Evolutionary conservation across 2,329 filamentous ascomycete genomes (phyloP).

Genomic region (Elsinoe perseae): DNA sequence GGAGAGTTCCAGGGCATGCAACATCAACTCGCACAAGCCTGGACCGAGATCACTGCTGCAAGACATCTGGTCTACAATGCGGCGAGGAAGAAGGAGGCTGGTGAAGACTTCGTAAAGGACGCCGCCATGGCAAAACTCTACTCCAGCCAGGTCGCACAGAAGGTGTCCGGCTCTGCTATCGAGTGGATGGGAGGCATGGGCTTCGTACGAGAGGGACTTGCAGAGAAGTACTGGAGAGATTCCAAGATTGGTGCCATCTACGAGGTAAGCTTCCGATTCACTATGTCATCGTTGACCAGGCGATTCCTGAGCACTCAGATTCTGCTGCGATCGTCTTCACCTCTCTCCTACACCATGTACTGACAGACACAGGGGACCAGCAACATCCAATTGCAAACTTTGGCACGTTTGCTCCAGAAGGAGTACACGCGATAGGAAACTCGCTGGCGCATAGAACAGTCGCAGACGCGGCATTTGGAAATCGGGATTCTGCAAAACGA

Average conservation of each 20-base stretch:
- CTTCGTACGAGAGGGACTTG: conserved; percentile 89
- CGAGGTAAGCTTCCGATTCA: conserved; percentile 17
- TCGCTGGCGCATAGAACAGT: background rate
- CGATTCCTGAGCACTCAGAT: background rate
- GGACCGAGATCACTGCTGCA: conserved; percentile 85
- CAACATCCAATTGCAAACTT: conserved; percentile 63
- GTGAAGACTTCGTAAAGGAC: conserved; percentile 88
- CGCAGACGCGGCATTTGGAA: background rate
- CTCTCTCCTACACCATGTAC: background rate
- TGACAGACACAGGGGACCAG: conserved; percentile 63
- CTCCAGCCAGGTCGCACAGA: conserved; percentile 83
- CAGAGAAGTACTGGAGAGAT: conserved; percentile 96
- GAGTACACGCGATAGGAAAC: conserved; percentile 50
- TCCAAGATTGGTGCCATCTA: conserved; percentile 99
- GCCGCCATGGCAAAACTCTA: conserved; percentile 98
- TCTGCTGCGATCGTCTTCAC: background rate
- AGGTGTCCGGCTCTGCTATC: conserved; percentile 75
- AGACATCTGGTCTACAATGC: conserved; percentile 93
- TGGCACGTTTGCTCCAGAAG: conserved; percentile 62
- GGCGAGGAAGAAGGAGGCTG: conserved; percentile 94
- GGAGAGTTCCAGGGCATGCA: conserved; percentile 99
- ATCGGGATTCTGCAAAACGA: background rate
- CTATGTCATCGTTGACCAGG: background rate
- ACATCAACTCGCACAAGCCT: conserved; percentile 94
- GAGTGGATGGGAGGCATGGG: conserved; percentile 99